phyloP scores from a whole-genome alignment of 768 basidiomycete genomes.

The Mycena kentingensis region DNA sequence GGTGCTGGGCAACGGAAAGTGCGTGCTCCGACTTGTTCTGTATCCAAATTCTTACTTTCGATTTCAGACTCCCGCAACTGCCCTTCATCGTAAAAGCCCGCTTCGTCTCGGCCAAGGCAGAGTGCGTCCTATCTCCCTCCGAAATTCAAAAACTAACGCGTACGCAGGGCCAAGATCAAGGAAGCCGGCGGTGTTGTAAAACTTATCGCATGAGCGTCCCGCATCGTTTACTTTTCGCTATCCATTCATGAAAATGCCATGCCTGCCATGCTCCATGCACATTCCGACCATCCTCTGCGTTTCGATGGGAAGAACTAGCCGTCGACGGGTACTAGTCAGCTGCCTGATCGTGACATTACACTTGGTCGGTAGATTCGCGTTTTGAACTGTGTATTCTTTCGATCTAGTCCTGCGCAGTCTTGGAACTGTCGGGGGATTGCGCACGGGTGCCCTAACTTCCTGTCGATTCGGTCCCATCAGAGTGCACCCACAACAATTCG shows the following conservation, averaged over 20 bases:
- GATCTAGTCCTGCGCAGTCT: too few species aligned
- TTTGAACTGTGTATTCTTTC: too few species aligned
- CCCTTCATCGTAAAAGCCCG: conserved; percentile 99
- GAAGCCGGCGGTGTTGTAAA: conserved; percentile 93
- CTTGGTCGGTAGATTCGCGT: too few species aligned
- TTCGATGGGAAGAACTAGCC: too few species aligned
- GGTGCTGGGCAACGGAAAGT: conserved; percentile 93
- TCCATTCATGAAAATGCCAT: conserved; percentile 16
- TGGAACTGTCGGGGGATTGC: too few species aligned
- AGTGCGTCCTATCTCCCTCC: conserved; percentile 45
- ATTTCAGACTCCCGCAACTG: conserved; percentile 71
- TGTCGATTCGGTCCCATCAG: too few species aligned
- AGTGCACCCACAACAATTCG: too few species aligned
- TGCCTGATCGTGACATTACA: too few species aligned
- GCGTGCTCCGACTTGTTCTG: conserved; percentile 36
- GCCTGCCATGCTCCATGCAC: conserved; percentile 7
- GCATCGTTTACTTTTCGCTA: conserved; percentile 28
- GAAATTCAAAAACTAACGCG: conserved; percentile 6
- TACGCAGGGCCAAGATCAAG: conserved; percentile 75
- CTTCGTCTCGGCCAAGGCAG: conserved; percentile 86
- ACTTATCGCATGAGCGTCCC: conserved; percentile 73
- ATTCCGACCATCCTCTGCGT: neutral
- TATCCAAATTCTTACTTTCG: conserved; percentile 3
- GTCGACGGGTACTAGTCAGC: too few species aligned
- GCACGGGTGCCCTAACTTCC: too few species aligned